Percentiles rank a stretch among this genome's conserved stretches.
phyloP scores from a whole-genome alignment of 768 basidiomycete genomes.

The Panaeolus papilionaceus region DNA sequence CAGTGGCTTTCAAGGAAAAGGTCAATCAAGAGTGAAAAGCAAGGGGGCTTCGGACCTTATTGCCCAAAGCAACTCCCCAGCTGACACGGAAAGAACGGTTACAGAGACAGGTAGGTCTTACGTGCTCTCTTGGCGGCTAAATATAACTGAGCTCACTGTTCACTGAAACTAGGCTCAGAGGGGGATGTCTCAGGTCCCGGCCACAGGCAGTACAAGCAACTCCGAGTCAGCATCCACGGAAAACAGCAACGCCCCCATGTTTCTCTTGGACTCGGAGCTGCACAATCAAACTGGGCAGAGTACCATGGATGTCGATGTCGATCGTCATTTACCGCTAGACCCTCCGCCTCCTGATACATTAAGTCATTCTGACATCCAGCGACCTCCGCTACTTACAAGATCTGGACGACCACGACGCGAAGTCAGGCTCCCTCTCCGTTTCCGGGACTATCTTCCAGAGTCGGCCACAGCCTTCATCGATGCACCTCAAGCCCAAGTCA shows the following conservation, averaged over 20 bases:
- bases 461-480: background rate
- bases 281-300: no score
- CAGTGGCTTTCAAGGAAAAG: background rate
- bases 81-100: slow-evolving; percentile 14
- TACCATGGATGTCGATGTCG: background rate
- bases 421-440: slow-evolving; percentile 10
- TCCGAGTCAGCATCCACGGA: no score
- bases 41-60: slow-evolving; percentile 12
- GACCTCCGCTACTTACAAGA: slow-evolving; percentile 12
- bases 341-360: background rate
- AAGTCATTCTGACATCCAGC: no score
- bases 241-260: no score
- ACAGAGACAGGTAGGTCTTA: slow-evolving; percentile 8
- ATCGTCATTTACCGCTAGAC: slow-evolving; percentile 11
- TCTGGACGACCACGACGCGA: slow-evolving; percentile 14
- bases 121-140: no score
- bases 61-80: background rate
- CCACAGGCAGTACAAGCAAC: no score
- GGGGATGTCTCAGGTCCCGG: no score
- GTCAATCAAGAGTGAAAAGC: slow-evolving; percentile 14
- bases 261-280: no score
- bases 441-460: slow-evolving; percentile 12
- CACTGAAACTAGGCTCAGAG: no score
- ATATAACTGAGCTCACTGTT: no score
- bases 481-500: slow-evolving; percentile 7